phyloP scores from a whole-genome alignment of 768 basidiomycete genomes.

The Tephrocybe rancida region DNA sequence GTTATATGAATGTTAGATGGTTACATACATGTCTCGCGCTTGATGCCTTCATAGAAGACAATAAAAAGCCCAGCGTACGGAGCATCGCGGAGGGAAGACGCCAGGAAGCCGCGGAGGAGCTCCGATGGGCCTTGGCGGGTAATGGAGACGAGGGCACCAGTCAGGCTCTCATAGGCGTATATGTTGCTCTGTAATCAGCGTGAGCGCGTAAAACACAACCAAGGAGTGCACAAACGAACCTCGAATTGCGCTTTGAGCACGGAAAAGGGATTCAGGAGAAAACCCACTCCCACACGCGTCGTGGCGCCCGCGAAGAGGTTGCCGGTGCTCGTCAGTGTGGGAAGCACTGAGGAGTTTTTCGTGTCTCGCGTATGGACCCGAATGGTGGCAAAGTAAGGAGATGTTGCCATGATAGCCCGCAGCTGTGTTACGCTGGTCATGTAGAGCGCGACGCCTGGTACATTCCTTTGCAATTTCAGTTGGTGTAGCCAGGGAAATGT shows the following conservation, averaged over 20 bases:
- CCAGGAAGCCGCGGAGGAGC: constrained; percentile 82
- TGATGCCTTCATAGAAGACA: constrained; percentile 86
- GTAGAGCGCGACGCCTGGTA: constrained; percentile 92
- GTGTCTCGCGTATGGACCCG: constrained; percentile 23
- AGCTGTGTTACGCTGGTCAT: constrained; percentile 86
- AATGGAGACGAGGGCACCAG: constrained; percentile 59
- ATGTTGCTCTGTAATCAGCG: constrained; percentile 63
- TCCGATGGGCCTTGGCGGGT: constrained; percentile 76
- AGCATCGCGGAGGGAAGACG: constrained; percentile 91
- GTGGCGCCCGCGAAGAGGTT: constrained; percentile 88
- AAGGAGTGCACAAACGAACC: constrained; percentile 38
- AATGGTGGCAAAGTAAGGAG: constrained; percentile 63
- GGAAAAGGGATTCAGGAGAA: constrained; percentile 87
- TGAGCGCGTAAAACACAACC: constrained; percentile 3
- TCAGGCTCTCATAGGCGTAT: constrained; percentile 67
- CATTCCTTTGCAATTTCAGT: constrained; percentile 55
- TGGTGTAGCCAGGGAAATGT: constrained; percentile 6
- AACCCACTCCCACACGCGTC: constrained; percentile 78
- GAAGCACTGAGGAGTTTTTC: constrained; percentile 55
- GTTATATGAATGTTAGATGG: constrained; percentile 2
- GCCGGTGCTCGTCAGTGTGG: constrained; percentile 71
- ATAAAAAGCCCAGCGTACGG: constrained; percentile 93
- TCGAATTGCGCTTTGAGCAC: constrained; percentile 93
- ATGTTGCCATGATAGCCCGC: constrained; percentile 72
- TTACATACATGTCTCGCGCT: constrained; percentile 65